Conservation (phyloP, 148 eudicot species). For the Amaranthus palmeri region DNA sequence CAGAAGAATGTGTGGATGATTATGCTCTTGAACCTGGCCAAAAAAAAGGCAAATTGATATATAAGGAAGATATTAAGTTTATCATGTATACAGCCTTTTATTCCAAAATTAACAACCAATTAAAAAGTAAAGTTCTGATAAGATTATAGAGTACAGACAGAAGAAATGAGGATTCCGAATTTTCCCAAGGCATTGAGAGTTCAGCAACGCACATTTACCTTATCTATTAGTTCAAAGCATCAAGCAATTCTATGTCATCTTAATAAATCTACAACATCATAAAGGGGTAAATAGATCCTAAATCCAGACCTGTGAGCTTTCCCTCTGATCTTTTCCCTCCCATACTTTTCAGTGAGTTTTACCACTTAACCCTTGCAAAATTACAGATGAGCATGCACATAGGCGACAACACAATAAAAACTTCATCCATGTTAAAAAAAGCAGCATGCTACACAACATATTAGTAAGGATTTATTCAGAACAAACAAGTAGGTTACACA, state of each 20-base stretch:
- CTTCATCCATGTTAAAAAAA: neutral
- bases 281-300: neutral
- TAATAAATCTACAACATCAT: neutral
- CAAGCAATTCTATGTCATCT: neutral
- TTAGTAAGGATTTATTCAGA: neutral
- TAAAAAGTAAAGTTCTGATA: neutral
- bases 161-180: neutral
- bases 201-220: neutral
- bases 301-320: neutral
- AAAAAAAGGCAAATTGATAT: neutral
- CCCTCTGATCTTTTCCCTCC: neutral
- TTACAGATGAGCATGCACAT: neutral
- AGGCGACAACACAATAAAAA: neutral
- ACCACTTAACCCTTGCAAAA: neutral
- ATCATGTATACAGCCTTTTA: neutral
- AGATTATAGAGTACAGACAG: neutral
- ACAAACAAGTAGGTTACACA: neutral
- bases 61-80: neutral
- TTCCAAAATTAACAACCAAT: neutral
- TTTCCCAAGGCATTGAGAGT: neutral
- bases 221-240: neutral
- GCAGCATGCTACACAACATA: neutral
- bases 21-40: conserved; percentile 91
- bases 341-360: neutral
- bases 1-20: conserved; percentile 65